Conservation (phyloP, 208 protist species). For the Porcisia hertigi region DNA sequence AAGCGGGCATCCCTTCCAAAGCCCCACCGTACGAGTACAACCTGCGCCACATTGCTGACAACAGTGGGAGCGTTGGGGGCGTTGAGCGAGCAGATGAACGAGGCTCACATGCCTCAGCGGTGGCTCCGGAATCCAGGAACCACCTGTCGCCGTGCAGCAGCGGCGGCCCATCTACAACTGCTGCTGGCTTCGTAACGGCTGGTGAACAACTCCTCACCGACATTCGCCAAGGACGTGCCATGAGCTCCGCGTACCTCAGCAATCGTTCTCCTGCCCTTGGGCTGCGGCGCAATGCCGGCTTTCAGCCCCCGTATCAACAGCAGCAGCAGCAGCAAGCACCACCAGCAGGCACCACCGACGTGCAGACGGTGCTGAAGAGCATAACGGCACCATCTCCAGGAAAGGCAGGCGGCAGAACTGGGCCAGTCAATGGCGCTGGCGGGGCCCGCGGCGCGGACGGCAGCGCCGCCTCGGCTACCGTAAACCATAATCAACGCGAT, state of each 20-base stretch:
- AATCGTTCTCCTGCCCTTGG: conserved; percentile 59
- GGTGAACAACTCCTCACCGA: conserved; percentile 57
- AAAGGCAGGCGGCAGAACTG: not conserved
- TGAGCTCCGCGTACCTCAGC: conserved; percentile 42
- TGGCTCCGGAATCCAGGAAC: not conserved
- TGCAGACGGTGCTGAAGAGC: not conserved
- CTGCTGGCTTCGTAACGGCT: conserved; percentile 62
- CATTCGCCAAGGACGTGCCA: conserved; percentile 37
- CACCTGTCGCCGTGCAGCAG: conserved; percentile 1
- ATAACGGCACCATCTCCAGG: not conserved
- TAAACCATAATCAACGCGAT: conserved; percentile 13
- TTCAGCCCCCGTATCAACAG: conserved; percentile 61
- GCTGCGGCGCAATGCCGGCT: conserved; percentile 52
- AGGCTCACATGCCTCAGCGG: not conserved
- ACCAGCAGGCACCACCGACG: conserved; percentile 10
- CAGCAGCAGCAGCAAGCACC: conserved; percentile 33
- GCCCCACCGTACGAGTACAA: conserved; percentile 25
- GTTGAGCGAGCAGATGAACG: conserved; percentile 1
- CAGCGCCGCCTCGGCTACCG: not conserved
- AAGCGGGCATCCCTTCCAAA: not conserved
- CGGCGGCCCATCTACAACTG: conserved; percentile 11
- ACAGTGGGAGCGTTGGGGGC: not conserved
- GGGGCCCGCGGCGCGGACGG: not conserved
- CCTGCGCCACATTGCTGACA: not conserved
- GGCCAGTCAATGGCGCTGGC: not conserved